Base-by-base conservation (phyloP, 257 asterid genomes). In the Thymus mandschuricus region DNA sequence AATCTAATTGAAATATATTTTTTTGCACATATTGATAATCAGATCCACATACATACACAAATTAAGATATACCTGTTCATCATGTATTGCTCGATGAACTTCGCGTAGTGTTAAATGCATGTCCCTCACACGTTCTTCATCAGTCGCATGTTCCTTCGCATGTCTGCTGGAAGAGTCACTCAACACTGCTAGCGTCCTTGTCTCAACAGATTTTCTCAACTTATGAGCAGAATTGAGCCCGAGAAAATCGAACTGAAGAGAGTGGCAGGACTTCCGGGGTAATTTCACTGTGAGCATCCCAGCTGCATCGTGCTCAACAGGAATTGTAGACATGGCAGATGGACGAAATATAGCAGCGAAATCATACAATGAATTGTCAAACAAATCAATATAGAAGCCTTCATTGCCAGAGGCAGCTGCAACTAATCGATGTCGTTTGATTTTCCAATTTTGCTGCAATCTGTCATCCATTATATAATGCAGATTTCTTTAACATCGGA, bases 391-490 rank as follows among this genome's bases (percentile, higher is more conserved):
- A 78, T 85, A 89, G 81, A 92, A 95, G 60, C 98, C 99, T 82
- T 92, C 99, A 11, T 92, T 91, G 56, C 97, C 99, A 76, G 99
- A 84, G 68, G 93, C 96, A 79, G 96, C 93, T 76, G 99, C 96
- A 73, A 85, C 89, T 84, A 87, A 57, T 27, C 99, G 95, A 73
- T 92, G 96, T 66, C 96, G 73, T 65, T 95, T 95, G 54, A 87
- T 88, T 84, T 95, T 95, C 99, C 99, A 95, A 77, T 95, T 95
- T 79, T 91, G 97, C 86, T 95, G 98, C 84, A 95, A 87, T 77
- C 99, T 92, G 77, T 76, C 35, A 80, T 74, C 63, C 80, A 79
- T 68, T 70, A 74, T 61, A 71, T 62, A 78, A 69, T 41, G 46
- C 70, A 51, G 67, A 30, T 73, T 54, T 46, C 27, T 65, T 38